Conservation (phyloP, 1,284 basidiomycete genomes). For the Chondrostereum purpureum region DNA sequence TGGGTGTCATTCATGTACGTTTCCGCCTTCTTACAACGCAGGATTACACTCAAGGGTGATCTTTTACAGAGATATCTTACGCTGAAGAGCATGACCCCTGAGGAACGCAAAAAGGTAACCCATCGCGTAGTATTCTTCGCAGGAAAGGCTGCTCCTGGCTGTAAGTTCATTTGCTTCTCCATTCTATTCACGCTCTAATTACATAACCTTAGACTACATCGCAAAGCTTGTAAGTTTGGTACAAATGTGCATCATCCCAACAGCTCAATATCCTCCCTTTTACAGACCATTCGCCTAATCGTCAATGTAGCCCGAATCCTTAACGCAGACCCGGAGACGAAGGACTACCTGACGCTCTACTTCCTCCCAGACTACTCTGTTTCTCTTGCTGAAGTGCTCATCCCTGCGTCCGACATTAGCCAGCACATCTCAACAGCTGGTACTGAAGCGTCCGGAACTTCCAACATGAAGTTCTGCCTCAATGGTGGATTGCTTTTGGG, state of each 20-base stretch:
- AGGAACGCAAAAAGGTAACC: constrained; percentile 73
- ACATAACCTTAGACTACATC: constrained; percentile 51
- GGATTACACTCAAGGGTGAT: constrained; percentile 7
- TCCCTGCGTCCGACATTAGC: constrained; percentile 86
- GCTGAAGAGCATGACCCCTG: constrained; percentile 73
- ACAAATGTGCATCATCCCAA: neutral
- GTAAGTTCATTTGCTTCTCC: constrained; percentile 32
- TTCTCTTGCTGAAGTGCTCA: constrained; percentile 84
- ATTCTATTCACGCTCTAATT: constrained; percentile 5
- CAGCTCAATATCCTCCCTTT: neutral
- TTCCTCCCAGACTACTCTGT: constrained; percentile 89
- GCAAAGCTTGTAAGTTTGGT: constrained; percentile 56
- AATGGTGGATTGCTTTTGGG: constrained; percentile 84
- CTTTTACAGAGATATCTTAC: constrained; percentile 66
- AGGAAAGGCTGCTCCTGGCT: constrained; percentile 81
- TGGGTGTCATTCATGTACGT: constrained; percentile 78
- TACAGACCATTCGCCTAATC: constrained; percentile 83
- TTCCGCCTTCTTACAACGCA: neutral
- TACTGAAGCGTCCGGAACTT: constrained; percentile 83
- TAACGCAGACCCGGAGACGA: constrained; percentile 83
- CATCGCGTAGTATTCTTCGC: constrained; percentile 86
- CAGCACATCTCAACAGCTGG: constrained; percentile 94
- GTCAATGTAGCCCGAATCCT: constrained; percentile 82
- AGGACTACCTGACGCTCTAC: constrained; percentile 74
- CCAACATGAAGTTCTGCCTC: constrained; percentile 91